Percentiles rank a stretch among this genome's conserved stretches.
phyloP scores from a whole-genome alignment of 257 asterid species.

The Solanum appendiculatum region DNA sequence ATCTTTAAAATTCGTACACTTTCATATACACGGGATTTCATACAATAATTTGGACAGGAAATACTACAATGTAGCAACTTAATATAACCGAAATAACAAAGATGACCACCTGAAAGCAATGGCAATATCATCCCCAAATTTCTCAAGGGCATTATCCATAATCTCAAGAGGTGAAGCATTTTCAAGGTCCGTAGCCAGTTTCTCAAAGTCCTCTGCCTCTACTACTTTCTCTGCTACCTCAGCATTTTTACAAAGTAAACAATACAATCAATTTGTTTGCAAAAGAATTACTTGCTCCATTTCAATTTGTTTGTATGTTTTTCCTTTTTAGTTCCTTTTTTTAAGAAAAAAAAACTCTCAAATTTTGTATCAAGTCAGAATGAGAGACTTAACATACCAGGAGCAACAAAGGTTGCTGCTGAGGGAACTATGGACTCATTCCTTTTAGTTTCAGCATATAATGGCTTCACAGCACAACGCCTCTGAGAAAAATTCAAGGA shows the following conservation, averaged over 20 bases:
- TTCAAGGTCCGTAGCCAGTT: slow-evolving; percentile 32
- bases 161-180: slow-evolving; percentile 56
- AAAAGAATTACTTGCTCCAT: not conserved
- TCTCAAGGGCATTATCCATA: slow-evolving; percentile 49
- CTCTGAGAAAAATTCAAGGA: slow-evolving; percentile 19
- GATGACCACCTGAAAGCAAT: slow-evolving; percentile 69
- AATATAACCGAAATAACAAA: not conserved
- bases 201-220: slow-evolving; percentile 29
- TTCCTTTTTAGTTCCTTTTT: not conserved
- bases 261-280: not conserved
- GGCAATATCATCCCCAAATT: slow-evolving; percentile 45
- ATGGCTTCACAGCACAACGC: slow-evolving; percentile 37
- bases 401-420: slow-evolving; percentile 37
- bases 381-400: slow-evolving; percentile 20
- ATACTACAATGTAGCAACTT: not conserved
- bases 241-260: not conserved
- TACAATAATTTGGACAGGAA: not conserved
- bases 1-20: not conserved
- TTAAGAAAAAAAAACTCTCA: not conserved
- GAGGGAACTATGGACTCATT: slow-evolving; percentile 39
- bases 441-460: slow-evolving; percentile 52
- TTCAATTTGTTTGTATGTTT: not conserved
- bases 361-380: not conserved
- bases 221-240: slow-evolving; percentile 22
- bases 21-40: not conserved